Conservation (phyloP, 345 rosid species). For the Carallia brachiata region DNA sequence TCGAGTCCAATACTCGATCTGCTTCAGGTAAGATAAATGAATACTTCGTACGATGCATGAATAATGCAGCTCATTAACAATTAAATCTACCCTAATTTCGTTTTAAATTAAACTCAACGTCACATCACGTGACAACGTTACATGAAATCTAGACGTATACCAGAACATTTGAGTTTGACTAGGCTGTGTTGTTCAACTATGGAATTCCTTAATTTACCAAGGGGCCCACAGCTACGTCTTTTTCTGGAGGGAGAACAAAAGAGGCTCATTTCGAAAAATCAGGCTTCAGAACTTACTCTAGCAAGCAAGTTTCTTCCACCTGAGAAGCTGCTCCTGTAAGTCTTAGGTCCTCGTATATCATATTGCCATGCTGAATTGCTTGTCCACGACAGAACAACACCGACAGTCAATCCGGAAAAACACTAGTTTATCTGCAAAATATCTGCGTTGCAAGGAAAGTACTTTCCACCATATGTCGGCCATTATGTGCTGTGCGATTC, state of each 20-base stretch:
- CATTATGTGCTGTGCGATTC: neutral
- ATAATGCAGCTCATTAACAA: too few species aligned
- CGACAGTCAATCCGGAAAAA: neutral
- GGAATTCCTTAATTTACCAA: too few species aligned
- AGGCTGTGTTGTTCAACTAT: too few species aligned
- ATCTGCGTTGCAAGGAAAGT: neutral
- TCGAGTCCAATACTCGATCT: too few species aligned
- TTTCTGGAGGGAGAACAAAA: neutral
- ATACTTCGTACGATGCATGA: too few species aligned
- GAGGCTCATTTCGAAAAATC: neutral
- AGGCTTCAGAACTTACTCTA: neutral
- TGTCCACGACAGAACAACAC: neutral
- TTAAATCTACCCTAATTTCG: too few species aligned
- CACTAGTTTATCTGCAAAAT: neutral
- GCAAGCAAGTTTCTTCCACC: neutral
- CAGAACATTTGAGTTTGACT: too few species aligned
- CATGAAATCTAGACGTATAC: too few species aligned
- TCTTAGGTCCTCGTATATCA: neutral
- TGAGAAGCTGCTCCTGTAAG: slow-evolving; percentile 10
- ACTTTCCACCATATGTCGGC: neutral
- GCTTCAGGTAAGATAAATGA: too few species aligned
- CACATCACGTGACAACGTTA: too few species aligned
- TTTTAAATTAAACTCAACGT: too few species aligned
- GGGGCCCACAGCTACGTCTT: too few species aligned
- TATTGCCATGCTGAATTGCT: neutral